Conservation (phyloP, 2,329 filamentous ascomycete genomes). For the Leptographium radiaticola region DNA sequence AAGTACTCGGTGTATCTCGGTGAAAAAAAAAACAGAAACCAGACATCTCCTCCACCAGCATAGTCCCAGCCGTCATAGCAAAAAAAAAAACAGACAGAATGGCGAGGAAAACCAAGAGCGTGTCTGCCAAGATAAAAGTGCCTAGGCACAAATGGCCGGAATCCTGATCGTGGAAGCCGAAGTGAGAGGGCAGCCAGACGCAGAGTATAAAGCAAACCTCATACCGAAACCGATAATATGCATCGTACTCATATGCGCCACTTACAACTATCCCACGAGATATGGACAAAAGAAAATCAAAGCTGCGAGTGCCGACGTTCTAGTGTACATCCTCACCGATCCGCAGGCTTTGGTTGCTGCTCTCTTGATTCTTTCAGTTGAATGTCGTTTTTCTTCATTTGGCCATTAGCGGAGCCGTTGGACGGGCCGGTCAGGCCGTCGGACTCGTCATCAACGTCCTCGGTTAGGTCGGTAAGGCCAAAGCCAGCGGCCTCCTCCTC, state of each 20-base stretch:
- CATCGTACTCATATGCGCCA: conserved; percentile 3
- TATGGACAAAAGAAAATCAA: not conserved
- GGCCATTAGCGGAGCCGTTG: conserved; percentile 18
- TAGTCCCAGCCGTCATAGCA: not conserved
- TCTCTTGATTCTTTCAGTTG: not conserved
- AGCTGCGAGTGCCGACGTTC: not conserved
- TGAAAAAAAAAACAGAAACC: not conserved
- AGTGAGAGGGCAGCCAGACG: not conserved
- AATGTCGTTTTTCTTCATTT: conserved; percentile 5
- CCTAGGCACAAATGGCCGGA: not conserved
- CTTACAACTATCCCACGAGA: not conserved
- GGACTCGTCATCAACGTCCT: conserved; percentile 57
- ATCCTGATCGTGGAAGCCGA: not conserved
- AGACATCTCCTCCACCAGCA: not conserved
- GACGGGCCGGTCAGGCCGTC: conserved; percentile 32
- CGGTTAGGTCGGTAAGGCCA: conserved; percentile 64
- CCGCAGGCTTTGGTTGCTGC: conserved; percentile 3
- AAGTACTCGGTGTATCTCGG: not conserved
- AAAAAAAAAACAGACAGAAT: not conserved
- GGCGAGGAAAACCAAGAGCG: not conserved
- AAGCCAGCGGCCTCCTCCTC: conserved; percentile 64
- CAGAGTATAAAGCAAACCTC: not conserved
- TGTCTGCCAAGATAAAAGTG: not conserved
- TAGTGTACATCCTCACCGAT: not conserved
- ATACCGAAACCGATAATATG: conserved; percentile 1